A percentile compares a stretch with the other conserved stretches of the same genome.
phyloP scores from a whole-genome alignment of 176 grass and related monocot genomes.

The Dendrocalamus sinicus region DNA sequence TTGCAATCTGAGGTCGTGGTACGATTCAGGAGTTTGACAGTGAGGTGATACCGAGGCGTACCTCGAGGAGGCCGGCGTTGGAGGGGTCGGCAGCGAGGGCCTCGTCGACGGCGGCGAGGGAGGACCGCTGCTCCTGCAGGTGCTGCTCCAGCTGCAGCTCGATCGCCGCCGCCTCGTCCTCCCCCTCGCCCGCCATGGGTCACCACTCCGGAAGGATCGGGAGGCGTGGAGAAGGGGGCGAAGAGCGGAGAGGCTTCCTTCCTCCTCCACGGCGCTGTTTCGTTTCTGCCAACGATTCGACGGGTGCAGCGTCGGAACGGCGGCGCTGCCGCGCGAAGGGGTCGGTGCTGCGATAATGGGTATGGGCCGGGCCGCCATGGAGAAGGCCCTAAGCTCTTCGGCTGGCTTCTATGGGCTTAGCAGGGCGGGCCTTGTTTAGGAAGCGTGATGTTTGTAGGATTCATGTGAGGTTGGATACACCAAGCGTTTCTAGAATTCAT shows the following conservation, averaged over 20 bases:
- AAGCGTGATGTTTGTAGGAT: neutral
- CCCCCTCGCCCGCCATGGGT: slow-evolving; percentile 53
- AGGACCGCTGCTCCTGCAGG: slow-evolving; percentile 82
- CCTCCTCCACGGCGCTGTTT: neutral
- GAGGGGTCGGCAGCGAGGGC: slow-evolving; percentile 76
- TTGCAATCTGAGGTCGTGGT: neutral
- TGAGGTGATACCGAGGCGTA: neutral
- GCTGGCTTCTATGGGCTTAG: too few species aligned
- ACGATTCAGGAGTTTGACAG: neutral
- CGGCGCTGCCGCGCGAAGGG: too few species aligned
- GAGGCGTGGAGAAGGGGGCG: neutral
- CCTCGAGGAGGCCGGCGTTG: slow-evolving; percentile 76
- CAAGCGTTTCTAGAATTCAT: too few species aligned
- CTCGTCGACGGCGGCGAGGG: slow-evolving; percentile 78
- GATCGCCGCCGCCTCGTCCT: slow-evolving; percentile 58
- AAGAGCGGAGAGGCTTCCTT: neutral
- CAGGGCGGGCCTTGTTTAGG: too few species aligned
- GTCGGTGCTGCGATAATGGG: neutral
- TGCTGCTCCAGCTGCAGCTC: slow-evolving; percentile 89
- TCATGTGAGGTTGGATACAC: neutral
- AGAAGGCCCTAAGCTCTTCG: neutral
- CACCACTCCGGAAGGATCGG: neutral
- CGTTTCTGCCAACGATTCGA: neutral
- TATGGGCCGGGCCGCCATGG: neutral
- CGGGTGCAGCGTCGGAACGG: too few species aligned